phyloP scores from a whole-genome alignment of 192 early-diverging fungal genomes.

The Rhizophagus prolifer region DNA sequence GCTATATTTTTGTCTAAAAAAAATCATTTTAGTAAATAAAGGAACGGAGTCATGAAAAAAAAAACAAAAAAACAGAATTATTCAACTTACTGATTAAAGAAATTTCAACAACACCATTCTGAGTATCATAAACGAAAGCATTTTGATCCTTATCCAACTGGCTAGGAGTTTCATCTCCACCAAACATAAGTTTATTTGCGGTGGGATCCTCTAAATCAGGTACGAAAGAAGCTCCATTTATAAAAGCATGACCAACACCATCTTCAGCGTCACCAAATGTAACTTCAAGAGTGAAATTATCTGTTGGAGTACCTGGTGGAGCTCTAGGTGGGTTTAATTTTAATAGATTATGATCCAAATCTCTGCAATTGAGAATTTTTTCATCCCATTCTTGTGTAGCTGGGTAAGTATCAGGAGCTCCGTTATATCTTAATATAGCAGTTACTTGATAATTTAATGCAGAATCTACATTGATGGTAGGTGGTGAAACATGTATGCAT shows the following conservation, averaged over 20 bases:
- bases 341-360: conserved; percentile 34
- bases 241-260: too few species aligned
- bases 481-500: not conserved
- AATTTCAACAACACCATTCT: conserved; percentile 29
- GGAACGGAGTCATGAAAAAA: too few species aligned
- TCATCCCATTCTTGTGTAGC: conserved; percentile 22
- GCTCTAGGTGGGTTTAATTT: conserved; percentile 24
- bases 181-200: conserved; percentile 60
- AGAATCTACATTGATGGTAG: conserved; percentile 11
- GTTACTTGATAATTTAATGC: conserved; percentile 25
- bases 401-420: not conserved
- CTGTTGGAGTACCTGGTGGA: conserved; percentile 7
- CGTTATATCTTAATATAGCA: not conserved
- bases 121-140: conserved; percentile 42
- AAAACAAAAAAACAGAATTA: too few species aligned
- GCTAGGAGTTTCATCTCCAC: conserved; percentile 29
- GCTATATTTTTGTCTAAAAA: not conserved
- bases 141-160: conserved; percentile 59
- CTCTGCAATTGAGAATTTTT: conserved; percentile 27
- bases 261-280: conserved; percentile 7
- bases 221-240: conserved; percentile 53
- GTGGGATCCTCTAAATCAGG: conserved; percentile 62
- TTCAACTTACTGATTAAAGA: conserved; percentile 31
- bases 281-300: conserved; percentile 2
- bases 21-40: not conserved